Conservation (phyloP, 345 rosid species). For the Excoecaria agallocha region DNA sequence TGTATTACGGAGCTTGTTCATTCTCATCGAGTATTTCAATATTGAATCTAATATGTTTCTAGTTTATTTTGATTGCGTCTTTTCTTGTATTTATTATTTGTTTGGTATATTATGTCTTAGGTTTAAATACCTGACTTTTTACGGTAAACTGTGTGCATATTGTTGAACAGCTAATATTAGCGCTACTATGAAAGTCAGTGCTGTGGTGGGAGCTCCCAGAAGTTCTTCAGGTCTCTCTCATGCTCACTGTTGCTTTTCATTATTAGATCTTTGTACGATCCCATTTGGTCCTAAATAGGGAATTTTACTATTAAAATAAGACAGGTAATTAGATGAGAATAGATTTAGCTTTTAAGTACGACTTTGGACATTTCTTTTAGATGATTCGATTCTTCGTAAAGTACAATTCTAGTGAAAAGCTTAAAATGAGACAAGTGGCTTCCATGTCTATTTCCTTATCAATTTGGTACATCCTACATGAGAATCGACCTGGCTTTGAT, state of each 20-base stretch:
- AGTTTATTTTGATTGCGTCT: too few species aligned
- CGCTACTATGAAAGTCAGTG: conserved; percentile 13
- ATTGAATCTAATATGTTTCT: too few species aligned
- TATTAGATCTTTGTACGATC: too few species aligned
- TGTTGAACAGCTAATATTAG: background rate
- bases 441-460: background rate
- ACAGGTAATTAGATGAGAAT: too few species aligned
- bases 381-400: background rate
- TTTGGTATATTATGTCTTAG: background rate
- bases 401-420: background rate
- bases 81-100: background rate
- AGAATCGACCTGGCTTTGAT: background rate
- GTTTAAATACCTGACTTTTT: background rate
- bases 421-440: background rate
- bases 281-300: too few species aligned
- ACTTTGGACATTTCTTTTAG: too few species aligned
- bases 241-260: background rate
- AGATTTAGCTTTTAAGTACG: too few species aligned
- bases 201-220: conserved; percentile 15
- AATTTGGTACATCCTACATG: background rate
- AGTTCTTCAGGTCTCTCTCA: conserved; percentile 32
- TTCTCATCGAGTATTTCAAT: too few species aligned
- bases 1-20: too few species aligned
- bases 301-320: too few species aligned
- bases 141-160: background rate